Conservation (phyloP, 805 yeast genomes). For the Metschnikowia lunata region DNA sequence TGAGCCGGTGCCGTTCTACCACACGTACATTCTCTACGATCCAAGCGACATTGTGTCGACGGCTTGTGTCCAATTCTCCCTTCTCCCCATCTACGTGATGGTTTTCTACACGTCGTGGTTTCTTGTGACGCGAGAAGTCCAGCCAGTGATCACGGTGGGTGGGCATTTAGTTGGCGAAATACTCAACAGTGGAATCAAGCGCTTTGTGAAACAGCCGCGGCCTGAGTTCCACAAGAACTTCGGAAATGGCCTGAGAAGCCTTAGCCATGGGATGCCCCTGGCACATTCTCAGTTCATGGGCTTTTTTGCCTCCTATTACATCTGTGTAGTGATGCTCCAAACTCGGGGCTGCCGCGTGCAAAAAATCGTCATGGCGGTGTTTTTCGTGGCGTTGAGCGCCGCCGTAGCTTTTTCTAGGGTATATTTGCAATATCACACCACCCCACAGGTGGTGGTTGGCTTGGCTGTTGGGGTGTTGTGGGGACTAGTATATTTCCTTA, state of each 20-base stretch:
- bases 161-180: constrained; percentile 84
- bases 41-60: constrained; percentile 59
- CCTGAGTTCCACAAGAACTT: constrained; percentile 54
- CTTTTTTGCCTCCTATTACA: constrained; percentile 58
- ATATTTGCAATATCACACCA: constrained; percentile 72
- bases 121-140: constrained; percentile 74
- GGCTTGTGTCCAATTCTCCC: constrained; percentile 64
- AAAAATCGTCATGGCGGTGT: constrained; percentile 19
- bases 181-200: constrained; percentile 64
- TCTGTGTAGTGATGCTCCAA: constrained; percentile 45
- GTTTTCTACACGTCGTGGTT: constrained; percentile 83
- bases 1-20: constrained; percentile 64
- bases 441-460: constrained; percentile 73
- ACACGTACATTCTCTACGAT: constrained; percentile 78
- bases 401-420: constrained; percentile 68
- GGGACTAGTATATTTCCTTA: constrained; percentile 55
- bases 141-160: constrained; percentile 74
- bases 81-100: constrained; percentile 74
- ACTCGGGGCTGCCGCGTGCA: constrained; percentile 13
- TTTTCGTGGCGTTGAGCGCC: constrained; percentile 24
- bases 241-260: constrained; percentile 40
- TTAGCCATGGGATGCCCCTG: constrained; percentile 92
- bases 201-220: constrained; percentile 62
- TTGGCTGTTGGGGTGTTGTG: constrained; percentile 53
- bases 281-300: constrained; percentile 98